Base-by-base conservation (phyloP, 1,139 yeast genomes). In the Blastobotrys persicus region DNA sequence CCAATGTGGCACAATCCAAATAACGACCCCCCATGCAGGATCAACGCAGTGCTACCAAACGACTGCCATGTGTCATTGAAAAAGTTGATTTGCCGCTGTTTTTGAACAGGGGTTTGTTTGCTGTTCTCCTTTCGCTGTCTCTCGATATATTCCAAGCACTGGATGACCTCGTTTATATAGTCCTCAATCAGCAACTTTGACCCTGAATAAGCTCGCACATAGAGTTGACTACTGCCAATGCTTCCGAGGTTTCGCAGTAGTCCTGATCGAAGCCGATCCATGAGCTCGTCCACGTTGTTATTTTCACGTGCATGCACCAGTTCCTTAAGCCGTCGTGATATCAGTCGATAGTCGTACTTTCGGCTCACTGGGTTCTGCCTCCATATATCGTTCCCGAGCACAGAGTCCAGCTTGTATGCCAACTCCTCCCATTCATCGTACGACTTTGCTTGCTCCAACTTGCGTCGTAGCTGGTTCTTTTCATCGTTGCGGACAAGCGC, bases 1-100 rank as follows among this genome's bases (percentile, higher is more conserved):
- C 98, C 98, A 44, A 92, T 67, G 65, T 92, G 98, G 62, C 96
- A 89, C 54, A 92, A 72, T 0, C 98, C 98, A 70, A 91, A 92
- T 23, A 92, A 70, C 0, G 97, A 86, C 0, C 98, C 98, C 26
- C 98, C 98, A 67, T 92, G 97, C 28, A 92, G 72, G 32, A 92
- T 79, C 53, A 92, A 73, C 0, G 97, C 97, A 0, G 97, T 88
- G 47, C 88, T 80, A 0, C 98, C 98, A 66, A 86, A 80, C 0
- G 95, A 84, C 63, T 89, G 92, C 60, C 92, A 78, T 2, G 95
- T 88, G 63, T 92, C 95, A 63, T 87, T 95, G 66, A 88, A 91
- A 63, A 89, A 88, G 58, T 89, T 88, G 44, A 88, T 73, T 51
- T 87, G 86, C 54, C 81, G 71, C 59, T 84, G 88, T 51, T 53